Conservation (phyloP, 179 eudicot species). For the Silene coronaria region DNA sequence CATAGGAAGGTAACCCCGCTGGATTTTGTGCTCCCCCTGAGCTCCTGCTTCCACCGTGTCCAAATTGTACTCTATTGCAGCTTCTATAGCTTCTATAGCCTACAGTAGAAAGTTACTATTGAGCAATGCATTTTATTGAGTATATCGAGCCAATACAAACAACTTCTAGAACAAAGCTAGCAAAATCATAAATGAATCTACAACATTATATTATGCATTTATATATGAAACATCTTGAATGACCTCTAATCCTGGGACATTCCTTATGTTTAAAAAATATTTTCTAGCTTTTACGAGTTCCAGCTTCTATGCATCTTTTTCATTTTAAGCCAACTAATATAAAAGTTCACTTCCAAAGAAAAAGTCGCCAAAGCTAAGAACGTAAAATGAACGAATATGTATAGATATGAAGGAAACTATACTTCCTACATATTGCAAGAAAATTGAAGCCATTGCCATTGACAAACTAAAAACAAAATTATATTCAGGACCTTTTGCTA, state of each 20-base stretch:
- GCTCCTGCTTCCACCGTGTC: conserved; percentile 97
- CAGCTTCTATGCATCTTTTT: background rate
- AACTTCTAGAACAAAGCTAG: background rate
- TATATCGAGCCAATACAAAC: background rate
- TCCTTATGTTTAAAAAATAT: background rate
- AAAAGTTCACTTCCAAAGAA: too few relatives aligned
- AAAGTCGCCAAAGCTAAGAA: too few relatives aligned
- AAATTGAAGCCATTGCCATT: too few relatives aligned
- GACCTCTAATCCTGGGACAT: background rate
- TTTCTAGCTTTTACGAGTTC: background rate
- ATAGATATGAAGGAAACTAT: too few relatives aligned
- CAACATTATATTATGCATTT: background rate
- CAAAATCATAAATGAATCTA: background rate
- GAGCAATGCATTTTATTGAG: background rate
- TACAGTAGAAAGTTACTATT: conserved; percentile 20
- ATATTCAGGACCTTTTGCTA: too few relatives aligned
- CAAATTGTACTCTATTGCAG: conserved; percentile 87
- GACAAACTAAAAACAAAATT: too few relatives aligned
- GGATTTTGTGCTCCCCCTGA: conserved; percentile 98
- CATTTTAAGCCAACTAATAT: too few relatives aligned
- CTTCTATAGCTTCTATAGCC: conserved; percentile 99
- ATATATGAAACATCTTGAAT: background rate
- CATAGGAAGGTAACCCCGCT: conserved; percentile 89
- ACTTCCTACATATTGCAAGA: too few relatives aligned
- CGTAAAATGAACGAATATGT: too few relatives aligned